Conservation (phyloP, 1,284 basidiomycete genomes). For the Lignosus rhinocerotis region DNA sequence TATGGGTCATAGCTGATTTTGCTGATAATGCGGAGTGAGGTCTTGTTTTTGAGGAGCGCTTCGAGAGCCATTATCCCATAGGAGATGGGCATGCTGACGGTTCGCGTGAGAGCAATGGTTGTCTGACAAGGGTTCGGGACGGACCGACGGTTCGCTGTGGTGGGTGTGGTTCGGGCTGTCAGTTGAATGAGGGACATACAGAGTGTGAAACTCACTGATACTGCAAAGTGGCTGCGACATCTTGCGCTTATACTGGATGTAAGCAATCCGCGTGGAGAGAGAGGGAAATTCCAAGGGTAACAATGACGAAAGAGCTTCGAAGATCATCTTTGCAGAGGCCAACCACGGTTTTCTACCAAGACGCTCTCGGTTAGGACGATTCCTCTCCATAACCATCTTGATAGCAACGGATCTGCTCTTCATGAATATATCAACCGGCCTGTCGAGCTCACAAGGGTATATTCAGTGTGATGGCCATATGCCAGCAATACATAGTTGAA, state of each 20-base stretch:
- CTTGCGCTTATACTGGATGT: background rate
- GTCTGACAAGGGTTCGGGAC: background rate
- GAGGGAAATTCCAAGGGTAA: no score
- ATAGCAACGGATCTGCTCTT: no score
- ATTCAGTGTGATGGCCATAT: no score
- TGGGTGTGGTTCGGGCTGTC: background rate
- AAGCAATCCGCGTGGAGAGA: background rate
- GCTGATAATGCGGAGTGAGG: background rate
- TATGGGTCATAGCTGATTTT: background rate
- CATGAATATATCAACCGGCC: no score
- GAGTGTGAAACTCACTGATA: background rate
- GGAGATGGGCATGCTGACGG: background rate
- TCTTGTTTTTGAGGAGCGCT: background rate
- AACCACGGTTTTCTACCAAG: no score
- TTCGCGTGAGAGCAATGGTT: background rate
- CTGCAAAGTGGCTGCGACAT: background rate
- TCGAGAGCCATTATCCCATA: background rate
- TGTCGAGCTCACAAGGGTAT: no score
- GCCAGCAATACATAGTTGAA: no score
- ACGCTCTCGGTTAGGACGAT: no score
- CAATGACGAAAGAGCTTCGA: no score
- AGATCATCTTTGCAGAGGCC: no score
- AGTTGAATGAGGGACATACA: background rate
- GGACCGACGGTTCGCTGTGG: background rate
- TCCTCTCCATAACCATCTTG: no score